Base-by-base conservation (phyloP, 1,284 basidiomycete species). In the Phellopilus nigrolimitatus region DNA sequence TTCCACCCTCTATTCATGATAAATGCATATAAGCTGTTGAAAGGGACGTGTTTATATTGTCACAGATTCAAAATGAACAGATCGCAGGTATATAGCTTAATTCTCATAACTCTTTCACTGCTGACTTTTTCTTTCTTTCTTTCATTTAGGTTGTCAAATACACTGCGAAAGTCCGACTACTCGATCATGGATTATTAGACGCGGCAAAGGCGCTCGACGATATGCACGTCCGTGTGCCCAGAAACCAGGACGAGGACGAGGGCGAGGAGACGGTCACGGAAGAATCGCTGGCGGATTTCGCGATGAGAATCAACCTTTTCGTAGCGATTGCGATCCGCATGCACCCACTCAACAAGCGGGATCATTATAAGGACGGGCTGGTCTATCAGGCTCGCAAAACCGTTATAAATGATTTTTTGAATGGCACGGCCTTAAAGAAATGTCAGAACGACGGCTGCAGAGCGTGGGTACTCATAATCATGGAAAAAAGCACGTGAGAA, bases 1-100 rank as follows among this genome's bases (percentile, higher is more conserved):
- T 99, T 91, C 66, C 95, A 99, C 66, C 97, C 97, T 0, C 74
- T 99, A 25, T 99, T 98, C 71, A 94, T 99, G 85, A 78, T 78
- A 43, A 92, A 97, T 64, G 88, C 91, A 75, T 95, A 87, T 68
- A 88, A 89, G 59, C 70, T 99, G 46, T 74, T 99, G 12, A 84
- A 94, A 48, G 87, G 86, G 38, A 87, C 84, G n/a, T 99, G 97
- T 72, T 72, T 97, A 64, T 98, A 91, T 71, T 99, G 97, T 70
- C 95, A 99, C 68, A 81, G 78, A 60, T 97, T 99, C 72, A 93
- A 95, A 69, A 71, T 88, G 61, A 78, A 78, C 56, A 77, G 85
- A 61, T 74, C 83, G n/a, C 73, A 80, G 68, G 93, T 95, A 64
- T 61, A 88, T 72, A 30, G 19, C 24, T 45, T 46, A 21, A 9